phyloP scores from a whole-genome alignment of 208 protist genomes.

The Trypanosoma scelopori region DNA sequence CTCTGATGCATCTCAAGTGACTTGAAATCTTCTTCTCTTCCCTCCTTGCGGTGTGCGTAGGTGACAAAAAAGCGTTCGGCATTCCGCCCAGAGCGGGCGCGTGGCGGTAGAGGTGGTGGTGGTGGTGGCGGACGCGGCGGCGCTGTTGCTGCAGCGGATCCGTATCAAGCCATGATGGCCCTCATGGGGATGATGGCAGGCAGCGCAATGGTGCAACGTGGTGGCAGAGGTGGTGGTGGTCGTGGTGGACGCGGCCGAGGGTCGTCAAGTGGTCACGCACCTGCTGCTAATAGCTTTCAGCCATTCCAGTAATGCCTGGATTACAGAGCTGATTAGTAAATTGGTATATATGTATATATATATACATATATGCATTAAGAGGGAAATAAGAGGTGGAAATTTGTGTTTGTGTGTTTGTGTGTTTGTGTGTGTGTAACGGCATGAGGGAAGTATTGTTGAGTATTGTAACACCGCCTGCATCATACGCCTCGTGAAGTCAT shows the following conservation, averaged over 20 bases:
- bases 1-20: slow-evolving; percentile 16
- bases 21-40: slow-evolving; percentile 16
- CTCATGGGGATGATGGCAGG: slow-evolving; percentile 67
- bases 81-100: slow-evolving; percentile 44
- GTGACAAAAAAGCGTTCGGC: slow-evolving; percentile 78
- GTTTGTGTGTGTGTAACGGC: background rate
- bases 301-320: slow-evolving; percentile 52
- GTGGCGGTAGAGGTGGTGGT: slow-evolving; percentile 43
- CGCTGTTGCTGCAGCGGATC: slow-evolving; percentile 31
- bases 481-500: background rate
- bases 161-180: slow-evolving; percentile 62
- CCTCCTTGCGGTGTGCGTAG: slow-evolving; percentile 24
- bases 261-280: slow-evolving; percentile 3
- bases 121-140: slow-evolving; percentile 29
- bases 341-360: slow-evolving; percentile 10
- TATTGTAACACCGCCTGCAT: background rate
- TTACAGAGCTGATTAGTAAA: too few relatives aligned
- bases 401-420: slow-evolving; percentile 17
- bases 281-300: slow-evolving; percentile 43
- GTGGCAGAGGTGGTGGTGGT: slow-evolving; percentile 29
- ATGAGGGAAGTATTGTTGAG: background rate
- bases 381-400: background rate
- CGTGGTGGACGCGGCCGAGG: slow-evolving; percentile 25
- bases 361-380: background rate
- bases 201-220: slow-evolving; percentile 32